A percentile compares a stretch with the other conserved stretches of the same genome.
phyloP scores from a whole-genome alignment of 1,284 basidiomycete species.

The Microbotryum lychnidis-dioicae region DNA sequence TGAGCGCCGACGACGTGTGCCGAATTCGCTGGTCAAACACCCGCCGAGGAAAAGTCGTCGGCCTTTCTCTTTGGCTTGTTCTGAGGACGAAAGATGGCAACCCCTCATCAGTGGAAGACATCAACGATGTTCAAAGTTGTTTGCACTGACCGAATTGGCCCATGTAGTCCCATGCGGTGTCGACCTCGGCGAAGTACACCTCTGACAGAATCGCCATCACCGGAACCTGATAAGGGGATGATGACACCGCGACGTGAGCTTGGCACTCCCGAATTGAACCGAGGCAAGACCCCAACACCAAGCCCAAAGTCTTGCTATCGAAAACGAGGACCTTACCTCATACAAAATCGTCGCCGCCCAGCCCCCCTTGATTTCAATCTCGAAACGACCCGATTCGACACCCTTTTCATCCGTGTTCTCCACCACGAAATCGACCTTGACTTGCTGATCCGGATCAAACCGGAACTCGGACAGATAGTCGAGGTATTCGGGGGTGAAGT shows the following conservation, averaged over 20 bases:
- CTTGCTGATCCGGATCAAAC: constrained; percentile 69
- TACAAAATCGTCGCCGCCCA: constrained; percentile 92
- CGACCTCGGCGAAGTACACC: constrained; percentile 53
- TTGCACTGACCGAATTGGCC: constrained; percentile 58
- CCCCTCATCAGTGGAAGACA: not conserved
- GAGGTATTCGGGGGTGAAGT: constrained; percentile 64
- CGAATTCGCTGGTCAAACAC: constrained; percentile 83
- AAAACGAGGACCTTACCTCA: constrained; percentile 55
- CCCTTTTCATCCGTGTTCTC: constrained; percentile 39
- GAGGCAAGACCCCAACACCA: too few relatives aligned
- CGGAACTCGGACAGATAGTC: constrained; percentile 62
- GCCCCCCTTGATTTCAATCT: constrained; percentile 63
- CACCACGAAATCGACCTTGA: constrained; percentile 57
- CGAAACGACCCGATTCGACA: constrained; percentile 55
- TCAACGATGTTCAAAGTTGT: not conserved
- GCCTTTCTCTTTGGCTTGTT: constrained; percentile 63
- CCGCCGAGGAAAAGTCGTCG: constrained; percentile 57
- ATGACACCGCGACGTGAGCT: not conserved
- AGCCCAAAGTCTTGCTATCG: too few relatives aligned
- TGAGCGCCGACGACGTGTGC: constrained; percentile 78
- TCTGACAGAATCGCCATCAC: constrained; percentile 46
- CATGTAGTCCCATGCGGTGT: constrained; percentile 73
- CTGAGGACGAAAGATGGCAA: constrained; percentile 42
- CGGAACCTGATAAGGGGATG: constrained; percentile 36
- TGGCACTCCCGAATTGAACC: not conserved